Base-by-base conservation (phyloP, 2,329 filamentous ascomycete genomes). In the Venturia carpophila region DNA sequence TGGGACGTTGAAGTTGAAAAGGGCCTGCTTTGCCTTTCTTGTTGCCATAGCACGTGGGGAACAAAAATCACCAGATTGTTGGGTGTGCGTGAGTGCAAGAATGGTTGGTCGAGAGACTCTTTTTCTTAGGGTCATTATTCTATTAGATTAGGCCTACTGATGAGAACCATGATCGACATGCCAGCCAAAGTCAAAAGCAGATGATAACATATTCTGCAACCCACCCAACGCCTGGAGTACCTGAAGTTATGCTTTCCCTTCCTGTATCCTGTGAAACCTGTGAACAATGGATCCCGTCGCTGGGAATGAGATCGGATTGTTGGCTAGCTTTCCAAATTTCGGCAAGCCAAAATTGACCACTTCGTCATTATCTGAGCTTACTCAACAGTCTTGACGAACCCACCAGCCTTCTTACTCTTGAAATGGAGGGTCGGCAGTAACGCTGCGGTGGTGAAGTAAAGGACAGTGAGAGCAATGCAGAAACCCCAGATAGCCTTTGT, bases 401-500 rank as follows among this genome's bases (percentile, higher is more conserved):
- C 71, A 21, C 69, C 72, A 60, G 74, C 75, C 74, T 77, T 79
- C 74, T 77, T 79, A 70, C 76, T 77, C 76, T 81, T 81, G 72
- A 78, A 76, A 73, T 75, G 81, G 39, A 81, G 74, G 24, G 78
- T 79, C 1, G 79, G 79, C 66, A 82, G 70, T 39, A 81, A 72
- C 11, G 77, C 69, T 64, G 71, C 75, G 13, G 78, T 79, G 62
- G 75, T 77, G 11, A 76, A 77, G 70, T 79, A 81, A 24, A 81
- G 70, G 63, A 82, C 76, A 69, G 77, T 78, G 30, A 95, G 82
- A 5, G 87, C 87, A 75, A 96, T 92, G 74, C 86, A 84, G 67
- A 96, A 77, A 0, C 91, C 92, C 92, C 92, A 96, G 69, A 94
- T 84, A 19, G 89, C 85, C 82, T 96, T 95, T 75, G 92, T 86